Base-by-base conservation (phyloP, 169 alveolate genomes). In the Cryptosporidium parvum region DNA sequence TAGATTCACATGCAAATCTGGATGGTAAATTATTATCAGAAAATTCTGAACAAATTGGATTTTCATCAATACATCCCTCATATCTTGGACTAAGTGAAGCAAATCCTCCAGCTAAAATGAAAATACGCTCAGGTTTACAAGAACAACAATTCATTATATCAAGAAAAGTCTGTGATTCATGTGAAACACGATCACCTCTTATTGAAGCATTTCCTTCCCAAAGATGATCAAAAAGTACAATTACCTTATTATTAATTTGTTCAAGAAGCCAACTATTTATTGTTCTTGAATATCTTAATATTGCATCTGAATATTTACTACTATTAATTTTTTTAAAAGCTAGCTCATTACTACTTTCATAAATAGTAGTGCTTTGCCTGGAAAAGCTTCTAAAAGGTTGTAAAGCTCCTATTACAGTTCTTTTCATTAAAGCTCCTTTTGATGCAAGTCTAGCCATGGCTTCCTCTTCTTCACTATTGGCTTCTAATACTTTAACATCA, bases 191-290 rank as follows among this genome's bases (percentile, higher is more conserved):
- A 29, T 80, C 89, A 31, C 89, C 89, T 42, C 80, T 80, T 18
- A 65, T 80, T 23, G 89, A 80, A 16, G 89, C 89, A 48, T 80
- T 80, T 26, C 89, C 89, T 26, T 80, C 89, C 89, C 89, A 80
- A 31, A 80, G 39, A 23, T 80, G 89, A 67, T 80, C 89, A 35
- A 80, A 80, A n/a, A 80, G 48, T 5, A 80, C 89, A 44, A 80
- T 35, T 10, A 80, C 65, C 26, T 80, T 80, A 33, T 65, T 44
- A 29, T 80, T 80, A 45, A 80, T 65, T 80, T 80, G 89, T 29
- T 80, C 73, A 42, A 65, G 56, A 23, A 80, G 56, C 89, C 89
- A 80, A 9, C 18, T n/a, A 31, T 59, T 80, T 8, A 80, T 48
- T 44, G 89, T 80, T 21, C 62, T 44, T 9, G 89, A 59, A 42